Evolutionary conservation across 768 basidiomycete genomes (phyloP).

Genomic region (Neoboletus subvelutipes): DNA sequence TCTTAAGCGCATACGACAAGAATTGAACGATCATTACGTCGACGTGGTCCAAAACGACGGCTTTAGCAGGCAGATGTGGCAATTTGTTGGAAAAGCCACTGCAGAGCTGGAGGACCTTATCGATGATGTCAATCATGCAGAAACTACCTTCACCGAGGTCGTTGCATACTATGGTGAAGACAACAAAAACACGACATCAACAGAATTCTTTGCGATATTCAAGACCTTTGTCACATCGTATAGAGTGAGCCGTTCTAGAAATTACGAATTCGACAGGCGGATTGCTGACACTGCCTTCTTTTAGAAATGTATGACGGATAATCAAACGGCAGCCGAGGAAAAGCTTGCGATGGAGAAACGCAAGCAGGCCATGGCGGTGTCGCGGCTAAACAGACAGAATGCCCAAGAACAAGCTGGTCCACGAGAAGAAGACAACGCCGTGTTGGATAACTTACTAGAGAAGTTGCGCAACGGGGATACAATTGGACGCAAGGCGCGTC

Average conservation of each 20-base stretch:
- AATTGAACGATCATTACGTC: conserved; percentile 76
- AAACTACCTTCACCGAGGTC: conserved; percentile 79
- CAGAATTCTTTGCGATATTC: conserved; percentile 96
- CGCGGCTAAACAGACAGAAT: conserved; percentile 55
- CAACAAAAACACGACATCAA: conserved; percentile 77
- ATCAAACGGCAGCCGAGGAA: conserved; percentile 73
- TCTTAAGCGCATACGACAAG: conserved; percentile 75
- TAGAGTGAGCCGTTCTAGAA: conserved; percentile 46
- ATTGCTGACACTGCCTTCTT: conserved; percentile 3
- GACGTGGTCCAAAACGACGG: conserved; percentile 69
- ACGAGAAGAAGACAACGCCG: conserved; percentile 55
- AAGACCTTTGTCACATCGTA: conserved; percentile 96
- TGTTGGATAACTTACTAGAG: conserved; percentile 70
- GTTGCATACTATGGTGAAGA: conserved; percentile 94
- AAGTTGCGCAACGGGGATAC: conserved; percentile 71
- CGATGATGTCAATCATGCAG: conserved; percentile 86
- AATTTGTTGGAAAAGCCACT: conserved; percentile 75
- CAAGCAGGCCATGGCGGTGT: conserved; percentile 63
- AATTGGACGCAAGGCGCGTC: conserved; percentile 54
- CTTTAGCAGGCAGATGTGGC: conserved; percentile 91
- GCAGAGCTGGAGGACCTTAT: conserved; percentile 76
- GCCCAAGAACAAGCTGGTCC: conserved; percentile 40
- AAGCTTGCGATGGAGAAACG: conserved; percentile 65
- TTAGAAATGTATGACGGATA: conserved; percentile 87
- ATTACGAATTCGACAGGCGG: not conserved